Base-by-base conservation (phyloP, 371 early-diverging fungal species). In the Rhizopus sp. region DNA sequence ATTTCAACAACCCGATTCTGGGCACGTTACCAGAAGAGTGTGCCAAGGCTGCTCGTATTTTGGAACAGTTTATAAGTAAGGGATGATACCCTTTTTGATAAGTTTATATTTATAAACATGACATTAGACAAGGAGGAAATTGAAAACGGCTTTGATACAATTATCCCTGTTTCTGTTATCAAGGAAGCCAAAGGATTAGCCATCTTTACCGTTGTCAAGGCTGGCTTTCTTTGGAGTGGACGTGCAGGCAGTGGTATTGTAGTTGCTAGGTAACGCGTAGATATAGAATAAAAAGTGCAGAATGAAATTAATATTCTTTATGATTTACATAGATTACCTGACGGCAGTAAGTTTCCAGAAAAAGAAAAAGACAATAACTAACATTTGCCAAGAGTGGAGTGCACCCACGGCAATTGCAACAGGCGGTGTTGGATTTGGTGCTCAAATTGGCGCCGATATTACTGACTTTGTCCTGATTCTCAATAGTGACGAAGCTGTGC, bases 151-250 rank as follows among this genome's bases (percentile, higher is more conserved):
- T 68, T 80, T 23, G 88, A 88, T 61, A 77, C 75, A 39, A 65
- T 81, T 47, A 90, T 90, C 50, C 90, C 90, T 31, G 73, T 76
- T 15, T 68, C 75, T 31, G 82, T 89, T 15, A 66, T 89, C 29
- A 65, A 71, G 48, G 69, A 79, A 51, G 93, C 93, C 33, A 89
- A 87, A 64, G 95, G 94, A 1, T 73, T 94, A 10, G 95, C 93
- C 30, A 84, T 94, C 16, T 69, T 94, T 58, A 85, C 88, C 0
- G 91, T 92, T 4, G 58, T 93, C 48, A 94, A 94, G 66, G 93
- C 88, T 38, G 94, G 93, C 0, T 91, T 93, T 60, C 57, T 92
- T 13, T 92, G 90, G 92, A 84, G 88, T 12, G 93, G 92, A 16
- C 81, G 92, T 33, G 77, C 82, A 5, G 94, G 94, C 17, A 82